Conservation (phyloP, 1,139 yeast genomes). For the Suzukiozyma palmioleophila region DNA sequence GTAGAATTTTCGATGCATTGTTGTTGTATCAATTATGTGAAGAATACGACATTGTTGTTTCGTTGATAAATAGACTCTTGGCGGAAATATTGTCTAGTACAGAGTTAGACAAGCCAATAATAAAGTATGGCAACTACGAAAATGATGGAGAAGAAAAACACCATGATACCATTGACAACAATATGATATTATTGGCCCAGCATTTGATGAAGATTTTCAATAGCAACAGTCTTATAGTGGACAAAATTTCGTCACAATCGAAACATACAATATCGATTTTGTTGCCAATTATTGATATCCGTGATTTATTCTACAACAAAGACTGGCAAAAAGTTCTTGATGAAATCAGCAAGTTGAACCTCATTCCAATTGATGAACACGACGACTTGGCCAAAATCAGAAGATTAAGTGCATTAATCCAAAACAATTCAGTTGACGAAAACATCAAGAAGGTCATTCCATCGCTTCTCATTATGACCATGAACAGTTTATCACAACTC, state of each 20-base stretch:
- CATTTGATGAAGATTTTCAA: constrained; percentile 52
- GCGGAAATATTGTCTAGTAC: constrained; percentile 76
- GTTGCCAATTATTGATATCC: constrained; percentile 62
- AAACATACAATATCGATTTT: constrained; percentile 64
- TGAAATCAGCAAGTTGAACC: constrained; percentile 52
- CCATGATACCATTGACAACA: constrained; percentile 37
- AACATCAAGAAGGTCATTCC: constrained; percentile 78
- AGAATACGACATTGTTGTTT: constrained; percentile 81
- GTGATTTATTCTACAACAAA: constrained; percentile 53
- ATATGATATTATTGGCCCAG: constrained; percentile 53
- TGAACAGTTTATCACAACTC: constrained; percentile 71
- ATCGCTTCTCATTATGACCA: constrained; percentile 68
- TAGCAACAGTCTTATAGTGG: constrained; percentile 46
- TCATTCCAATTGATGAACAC: constrained; percentile 57
- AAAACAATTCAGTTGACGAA: constrained; percentile 54
- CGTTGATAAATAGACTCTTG: constrained; percentile 67
- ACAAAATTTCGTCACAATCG: constrained; percentile 39
- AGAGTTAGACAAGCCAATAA: constrained; percentile 64
- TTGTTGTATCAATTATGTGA: constrained; percentile 83
- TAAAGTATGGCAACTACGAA: constrained; percentile 33
- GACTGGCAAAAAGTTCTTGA: constrained; percentile 62
- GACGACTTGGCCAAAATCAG: constrained; percentile 35
- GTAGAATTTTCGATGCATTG: constrained; percentile 82
- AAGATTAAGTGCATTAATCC: constrained; percentile 39
- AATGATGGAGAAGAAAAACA: constrained; percentile 16